phyloP scores from a whole-genome alignment of 768 basidiomycete genomes.

The Auriscalpium microsporum region DNA sequence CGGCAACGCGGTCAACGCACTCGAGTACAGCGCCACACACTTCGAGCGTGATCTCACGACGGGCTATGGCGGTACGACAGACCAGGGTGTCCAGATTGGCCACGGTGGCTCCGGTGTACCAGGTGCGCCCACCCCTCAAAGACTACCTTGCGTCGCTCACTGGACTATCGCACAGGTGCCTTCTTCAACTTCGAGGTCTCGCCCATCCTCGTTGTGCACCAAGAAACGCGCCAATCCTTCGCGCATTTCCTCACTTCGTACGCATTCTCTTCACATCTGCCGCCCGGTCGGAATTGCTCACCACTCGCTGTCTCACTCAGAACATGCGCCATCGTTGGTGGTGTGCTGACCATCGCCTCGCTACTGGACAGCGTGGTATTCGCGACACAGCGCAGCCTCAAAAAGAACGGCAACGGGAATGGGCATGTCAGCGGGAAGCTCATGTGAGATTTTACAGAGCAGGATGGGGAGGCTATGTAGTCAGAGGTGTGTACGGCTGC shows the following conservation, averaged over 20 bases:
- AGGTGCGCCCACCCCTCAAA: conserved; percentile 21
- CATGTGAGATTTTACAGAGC: conserved; percentile 6
- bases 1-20: conserved; percentile 70
- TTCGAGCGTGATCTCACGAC: conserved; percentile 87
- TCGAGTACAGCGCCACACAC: conserved; percentile 93
- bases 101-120: conserved; percentile 73
- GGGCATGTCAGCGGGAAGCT: conserved; percentile 14
- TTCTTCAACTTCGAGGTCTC: conserved; percentile 97
- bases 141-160: background rate
- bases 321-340: conserved; percentile 95
- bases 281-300: background rate
- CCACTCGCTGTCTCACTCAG: conserved; percentile 30
- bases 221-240: conserved; percentile 87
- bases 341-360: conserved; percentile 90
- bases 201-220: conserved; percentile 88
- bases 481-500: too few species aligned
- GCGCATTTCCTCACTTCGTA: conserved; percentile 98
- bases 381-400: conserved; percentile 66
- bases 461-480: too few species aligned
- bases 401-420: conserved; percentile 38
- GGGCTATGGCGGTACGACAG: conserved; percentile 48
- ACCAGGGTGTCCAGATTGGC: conserved; percentile 59
- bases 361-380: conserved; percentile 84
- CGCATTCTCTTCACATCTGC: conserved; percentile 22
- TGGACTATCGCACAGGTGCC: conserved; percentile 38